Base-by-base conservation (phyloP, 2,329 filamentous ascomycete species). In the Penicillium hesseltinei region DNA sequence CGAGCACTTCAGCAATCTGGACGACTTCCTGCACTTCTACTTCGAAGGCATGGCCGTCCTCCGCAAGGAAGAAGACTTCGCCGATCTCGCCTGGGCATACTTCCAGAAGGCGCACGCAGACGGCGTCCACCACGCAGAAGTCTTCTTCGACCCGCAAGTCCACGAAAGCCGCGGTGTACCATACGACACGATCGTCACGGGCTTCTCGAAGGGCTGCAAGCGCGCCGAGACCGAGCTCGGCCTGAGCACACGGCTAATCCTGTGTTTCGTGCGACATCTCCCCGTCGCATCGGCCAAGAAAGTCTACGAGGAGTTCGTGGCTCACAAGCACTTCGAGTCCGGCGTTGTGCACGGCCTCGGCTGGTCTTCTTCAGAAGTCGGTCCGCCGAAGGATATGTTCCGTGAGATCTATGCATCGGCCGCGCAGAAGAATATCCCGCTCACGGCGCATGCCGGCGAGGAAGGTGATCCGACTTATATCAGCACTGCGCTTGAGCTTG, bases 131-230 rank as follows among this genome's bases (percentile, higher is more conserved):
- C 89, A 92, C 68, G 87, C 87, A 15, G 89, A 92, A 72, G 81
- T 91, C 62, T 92, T 91, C 77, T 92, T 92, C 75, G 90, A 92
- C 71, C 89, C 89, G 2, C 89, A 92, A 73, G 88, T 87, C 1
- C 90, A 92, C 72, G 82, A 84, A 5, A 76, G 75, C 13, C 82
- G 88, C 19, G 86, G 86, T 5, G 75, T 92, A 4, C 63, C 79
- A 8, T 88, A 90, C 68, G 76, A 81, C 17, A 87, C 83, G 2
- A 81, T 92, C 23, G 80, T 91, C 4, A 69, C 73, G 3, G 90
- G 89, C 3, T 85, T 91, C 65, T 76, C 75, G 0, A 78, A 79
- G 1, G 89, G 87, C 1, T 82, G 86, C 64, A 68, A 74, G 53
- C 81, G 84, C 23, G 89, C 89, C 1, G 77, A 84, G 66, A 71